Evolutionary conservation across 2,329 filamentous ascomycete genomes (phyloP).

Genomic region (Keithomyces neogunnii): DNA sequence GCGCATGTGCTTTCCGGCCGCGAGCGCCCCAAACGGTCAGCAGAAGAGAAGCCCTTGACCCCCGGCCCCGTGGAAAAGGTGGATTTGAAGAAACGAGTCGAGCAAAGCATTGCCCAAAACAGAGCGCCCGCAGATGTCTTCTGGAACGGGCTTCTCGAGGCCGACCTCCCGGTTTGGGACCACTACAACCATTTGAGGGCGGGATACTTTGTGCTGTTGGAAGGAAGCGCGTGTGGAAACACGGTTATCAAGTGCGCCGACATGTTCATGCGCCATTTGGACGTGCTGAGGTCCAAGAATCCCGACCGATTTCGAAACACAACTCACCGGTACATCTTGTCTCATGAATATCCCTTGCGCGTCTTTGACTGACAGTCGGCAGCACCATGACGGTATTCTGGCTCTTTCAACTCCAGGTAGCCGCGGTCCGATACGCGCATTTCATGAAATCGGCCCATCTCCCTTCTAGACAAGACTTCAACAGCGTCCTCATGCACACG

Average conservation of each 20-base stretch:
- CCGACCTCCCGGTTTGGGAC: constrained; percentile 20
- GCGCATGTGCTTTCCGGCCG: constrained; percentile 6
- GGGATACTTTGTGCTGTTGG: constrained; percentile 21
- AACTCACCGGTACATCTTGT: constrained; percentile 18
- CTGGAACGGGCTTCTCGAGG: constrained; percentile 18
- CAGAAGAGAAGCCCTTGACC: too few species aligned
- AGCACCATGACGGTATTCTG: constrained; percentile 27
- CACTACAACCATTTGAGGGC: constrained; percentile 25
- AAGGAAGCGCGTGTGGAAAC: constrained; percentile 14
- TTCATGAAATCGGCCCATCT: constrained; percentile 7
- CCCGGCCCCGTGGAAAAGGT: too few species aligned
- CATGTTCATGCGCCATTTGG: constrained; percentile 20
- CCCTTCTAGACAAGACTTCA: constrained; percentile 12
- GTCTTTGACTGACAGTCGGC: background rate
- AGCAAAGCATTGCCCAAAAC: too few species aligned
- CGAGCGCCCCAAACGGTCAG: background rate
- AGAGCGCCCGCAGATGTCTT: constrained; percentile 11
- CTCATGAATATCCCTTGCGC: background rate
- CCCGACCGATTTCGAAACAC: constrained; percentile 24
- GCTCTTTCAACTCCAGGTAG: constrained; percentile 23
- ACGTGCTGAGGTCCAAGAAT: constrained; percentile 15
- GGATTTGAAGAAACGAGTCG: too few species aligned
- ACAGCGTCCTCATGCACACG: constrained; percentile 14
- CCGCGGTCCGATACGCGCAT: constrained; percentile 17
- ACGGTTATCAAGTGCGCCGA: constrained; percentile 19